Evolutionary conservation across 805 yeast species (phyloP).

Genomic region (Yarrowia alimentaria): DNA sequence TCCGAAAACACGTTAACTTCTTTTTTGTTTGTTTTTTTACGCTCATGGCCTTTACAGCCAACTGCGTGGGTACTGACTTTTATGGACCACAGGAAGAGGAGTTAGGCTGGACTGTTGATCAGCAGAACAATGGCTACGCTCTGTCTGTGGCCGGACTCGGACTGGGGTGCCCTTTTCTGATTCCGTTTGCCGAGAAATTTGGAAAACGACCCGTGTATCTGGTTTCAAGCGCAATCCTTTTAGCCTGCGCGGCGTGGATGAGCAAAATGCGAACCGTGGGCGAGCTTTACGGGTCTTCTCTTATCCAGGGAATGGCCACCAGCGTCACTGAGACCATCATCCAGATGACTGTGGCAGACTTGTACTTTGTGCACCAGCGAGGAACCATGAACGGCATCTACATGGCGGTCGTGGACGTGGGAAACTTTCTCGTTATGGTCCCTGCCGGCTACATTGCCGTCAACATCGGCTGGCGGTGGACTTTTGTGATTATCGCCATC

Average conservation of each 20-base stretch:
- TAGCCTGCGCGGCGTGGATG: conserved; percentile 25
- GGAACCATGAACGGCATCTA: conserved; percentile 34
- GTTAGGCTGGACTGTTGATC: conserved; percentile 25
- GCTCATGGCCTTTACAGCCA: conserved; percentile 24
- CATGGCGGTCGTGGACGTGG: conserved; percentile 33
- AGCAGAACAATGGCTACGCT: conserved; percentile 28
- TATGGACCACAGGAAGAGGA: conserved; percentile 24
- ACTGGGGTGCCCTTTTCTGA: conserved; percentile 28
- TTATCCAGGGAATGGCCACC: conserved; percentile 21
- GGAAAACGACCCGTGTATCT: conserved; percentile 30
- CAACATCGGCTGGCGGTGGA: conserved; percentile 35
- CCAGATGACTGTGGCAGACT: conserved; percentile 33
- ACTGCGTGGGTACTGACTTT: conserved; percentile 19
- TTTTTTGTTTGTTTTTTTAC: conserved; percentile 26
- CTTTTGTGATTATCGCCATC: conserved; percentile 32
- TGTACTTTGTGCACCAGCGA: conserved; percentile 34
- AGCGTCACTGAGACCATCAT: conserved; percentile 30
- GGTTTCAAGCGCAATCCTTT: conserved; percentile 5
- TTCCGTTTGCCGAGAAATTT: conserved; percentile 29
- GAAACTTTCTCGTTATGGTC: conserved; percentile 32
- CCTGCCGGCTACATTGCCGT: conserved; percentile 34
- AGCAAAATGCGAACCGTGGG: conserved; percentile 27
- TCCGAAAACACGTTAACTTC: conserved; percentile 22
- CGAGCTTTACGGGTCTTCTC: conserved; percentile 22
- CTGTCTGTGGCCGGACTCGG: conserved; percentile 28